Evolutionary conservation across 1,284 basidiomycete genomes (phyloP).

Genomic region (Ceratobasidium sp.): DNA sequence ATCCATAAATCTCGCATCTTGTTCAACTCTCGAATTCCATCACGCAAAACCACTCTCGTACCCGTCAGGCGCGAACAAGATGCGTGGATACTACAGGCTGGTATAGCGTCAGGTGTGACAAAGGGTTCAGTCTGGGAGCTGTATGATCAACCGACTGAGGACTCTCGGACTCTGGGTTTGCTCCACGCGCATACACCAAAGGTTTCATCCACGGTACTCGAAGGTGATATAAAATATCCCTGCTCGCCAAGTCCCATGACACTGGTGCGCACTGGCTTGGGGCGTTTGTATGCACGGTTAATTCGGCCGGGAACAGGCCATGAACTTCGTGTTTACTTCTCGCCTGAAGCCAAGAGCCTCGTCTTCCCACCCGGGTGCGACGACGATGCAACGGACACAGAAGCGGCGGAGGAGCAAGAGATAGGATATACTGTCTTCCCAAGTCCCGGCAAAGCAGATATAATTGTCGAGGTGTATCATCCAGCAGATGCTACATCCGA

Average conservation of each 20-base stretch:
- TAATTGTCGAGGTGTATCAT: conserved; percentile 9
- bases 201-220: conserved; percentile 2
- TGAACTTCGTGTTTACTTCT: conserved; percentile 25
- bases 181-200: conserved; percentile 4
- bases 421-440: conserved; percentile 16
- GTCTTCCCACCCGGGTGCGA: not conserved
- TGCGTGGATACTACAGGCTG: conserved; percentile 64
- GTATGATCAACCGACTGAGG: conserved; percentile 72
- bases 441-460: conserved; percentile 29
- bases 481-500: not conserved
- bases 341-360: conserved; percentile 28
- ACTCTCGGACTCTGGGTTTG: conserved; percentile 49
- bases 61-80: conserved; percentile 58
- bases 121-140: conserved; percentile 65
- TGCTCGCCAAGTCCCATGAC: not conserved
- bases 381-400: not conserved
- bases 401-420: not conserved
- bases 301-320: conserved; percentile 17
- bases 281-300: conserved; percentile 26
- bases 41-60: conserved; percentile 63
- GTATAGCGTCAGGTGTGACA: conserved; percentile 70
- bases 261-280: no score
- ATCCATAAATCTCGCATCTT: conserved; percentile 63
- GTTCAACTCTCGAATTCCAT: conserved; percentile 69
- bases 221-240: not conserved